Evolutionary conservation across 1,284 basidiomycete species (phyloP).

Genomic region (Rhodotorula sp.): DNA sequence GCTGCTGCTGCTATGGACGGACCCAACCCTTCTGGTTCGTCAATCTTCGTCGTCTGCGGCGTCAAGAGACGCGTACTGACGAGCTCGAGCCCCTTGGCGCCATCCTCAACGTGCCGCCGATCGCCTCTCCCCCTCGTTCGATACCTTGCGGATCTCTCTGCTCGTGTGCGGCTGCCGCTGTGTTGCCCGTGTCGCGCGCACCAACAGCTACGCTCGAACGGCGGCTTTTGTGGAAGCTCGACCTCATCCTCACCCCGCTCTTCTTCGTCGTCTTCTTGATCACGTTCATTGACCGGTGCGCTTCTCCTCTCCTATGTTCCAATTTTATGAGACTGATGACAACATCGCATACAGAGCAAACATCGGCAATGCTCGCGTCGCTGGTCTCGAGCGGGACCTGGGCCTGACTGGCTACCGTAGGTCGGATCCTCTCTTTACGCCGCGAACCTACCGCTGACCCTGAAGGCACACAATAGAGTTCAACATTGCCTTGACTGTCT

Average conservation of each 20-base stretch:
- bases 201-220: neutral
- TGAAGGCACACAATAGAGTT: neutral
- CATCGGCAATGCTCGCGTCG: neutral
- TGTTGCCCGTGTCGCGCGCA: no score
- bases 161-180: no score
- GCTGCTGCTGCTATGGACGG: no score
- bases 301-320: neutral
- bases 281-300: neutral
- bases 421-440: neutral
- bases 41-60: no score
- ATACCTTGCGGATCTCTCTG: no score
- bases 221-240: neutral
- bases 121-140: no score
- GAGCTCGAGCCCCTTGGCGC: no score
- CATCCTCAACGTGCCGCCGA: no score
- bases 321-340: neutral
- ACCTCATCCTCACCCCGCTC: neutral
- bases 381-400: neutral
- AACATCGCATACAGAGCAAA: neutral
- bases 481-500: neutral
- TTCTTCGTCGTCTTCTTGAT: conserved; percentile 4
- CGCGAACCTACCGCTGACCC: no score
- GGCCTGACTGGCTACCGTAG: neutral
- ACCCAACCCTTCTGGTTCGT: no score
- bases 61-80: no score